These are phyloP conservation scores for Magnusiomyces suaveolens DNA, from an alignment of 1,139 yeast species.

Conservation along the genomic window DNA sequence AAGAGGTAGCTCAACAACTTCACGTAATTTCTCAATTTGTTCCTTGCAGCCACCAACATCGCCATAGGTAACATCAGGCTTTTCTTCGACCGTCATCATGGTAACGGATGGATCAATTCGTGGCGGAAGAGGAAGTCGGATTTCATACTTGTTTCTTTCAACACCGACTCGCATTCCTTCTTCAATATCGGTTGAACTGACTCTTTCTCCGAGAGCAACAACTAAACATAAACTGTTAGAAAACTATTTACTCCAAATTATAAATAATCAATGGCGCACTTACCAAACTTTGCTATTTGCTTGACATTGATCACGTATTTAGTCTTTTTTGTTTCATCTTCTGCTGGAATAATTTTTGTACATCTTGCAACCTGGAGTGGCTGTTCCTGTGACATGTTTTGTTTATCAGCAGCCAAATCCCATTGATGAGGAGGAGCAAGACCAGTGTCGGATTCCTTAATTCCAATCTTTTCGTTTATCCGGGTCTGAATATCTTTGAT, in stretches of 20 bases:
- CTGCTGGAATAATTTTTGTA: constrained; percentile 79
- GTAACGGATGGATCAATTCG: constrained; percentile 95
- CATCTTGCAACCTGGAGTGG: constrained; percentile 98
- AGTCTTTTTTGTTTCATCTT: constrained; percentile 65
- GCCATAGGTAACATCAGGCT: constrained; percentile 74
- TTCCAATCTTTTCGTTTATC: constrained; percentile 88
- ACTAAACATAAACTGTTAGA: constrained; percentile 33
- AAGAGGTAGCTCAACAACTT: constrained; percentile 91
- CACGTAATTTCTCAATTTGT: constrained; percentile 92
- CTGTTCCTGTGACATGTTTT: constrained; percentile 84
- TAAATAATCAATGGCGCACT: constrained; percentile 5
- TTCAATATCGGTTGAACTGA: constrained; percentile 96
- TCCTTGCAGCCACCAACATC: constrained; percentile 98
- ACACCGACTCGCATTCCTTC: constrained; percentile 99
- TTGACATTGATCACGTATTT: constrained; percentile 93
- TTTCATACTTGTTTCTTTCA: constrained; percentile 92
- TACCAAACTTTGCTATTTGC: constrained; percentile 82
- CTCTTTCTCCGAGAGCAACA: constrained; percentile 91
- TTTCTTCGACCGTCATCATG: constrained; percentile 99
- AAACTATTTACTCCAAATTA: neutral
- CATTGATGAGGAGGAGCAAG: constrained; percentile 90
- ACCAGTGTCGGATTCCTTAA: constrained; percentile 93
- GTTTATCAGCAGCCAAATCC: constrained; percentile 96
- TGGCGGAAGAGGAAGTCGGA: constrained; percentile 94
- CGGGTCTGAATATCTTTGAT: constrained; percentile 71